These are phyloP conservation scores for Pseudomonodictys pantanalensis DNA, from an alignment of 495 filamentous ascomycete species.

Conservation along the genomic window DNA sequence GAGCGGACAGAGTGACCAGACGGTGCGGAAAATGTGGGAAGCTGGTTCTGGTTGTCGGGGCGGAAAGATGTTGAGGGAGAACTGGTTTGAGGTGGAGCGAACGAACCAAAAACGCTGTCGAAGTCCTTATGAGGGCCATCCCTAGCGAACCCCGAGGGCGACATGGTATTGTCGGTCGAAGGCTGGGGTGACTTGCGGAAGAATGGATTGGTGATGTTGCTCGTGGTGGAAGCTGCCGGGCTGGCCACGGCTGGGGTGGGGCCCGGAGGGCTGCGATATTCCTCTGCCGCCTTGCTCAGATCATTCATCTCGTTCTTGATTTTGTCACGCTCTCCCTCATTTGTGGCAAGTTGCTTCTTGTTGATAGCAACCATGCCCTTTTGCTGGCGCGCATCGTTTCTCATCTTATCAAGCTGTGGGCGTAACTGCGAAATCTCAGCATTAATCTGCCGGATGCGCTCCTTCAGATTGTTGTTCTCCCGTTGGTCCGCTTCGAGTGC, in stretches of 20 bases:
- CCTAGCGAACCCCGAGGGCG: constrained; percentile 52
- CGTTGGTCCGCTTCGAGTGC: constrained; percentile 82
- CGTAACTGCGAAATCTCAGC: constrained; percentile 76
- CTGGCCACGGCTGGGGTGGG: constrained; percentile 54
- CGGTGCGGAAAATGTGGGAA: constrained; percentile 45
- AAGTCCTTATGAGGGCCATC: constrained; percentile 64
- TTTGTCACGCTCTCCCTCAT: constrained; percentile 82
- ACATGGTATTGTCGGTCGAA: constrained; percentile 58
- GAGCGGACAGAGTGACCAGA: constrained; percentile 54
- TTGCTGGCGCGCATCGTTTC: constrained; percentile 85
- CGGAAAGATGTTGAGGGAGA: constrained; percentile 60
- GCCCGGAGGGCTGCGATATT: constrained; percentile 34
- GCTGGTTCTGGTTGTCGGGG: constrained; percentile 49
- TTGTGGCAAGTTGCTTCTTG: constrained; percentile 91
- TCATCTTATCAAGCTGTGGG: constrained; percentile 85
- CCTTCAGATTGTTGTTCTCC: constrained; percentile 82
- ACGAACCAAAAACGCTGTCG: constrained; percentile 84
- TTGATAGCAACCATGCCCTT: constrained; percentile 95
- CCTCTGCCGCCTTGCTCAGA: constrained; percentile 45
- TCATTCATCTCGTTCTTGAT: constrained; percentile 73
- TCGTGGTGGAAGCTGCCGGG: constrained; percentile 69
- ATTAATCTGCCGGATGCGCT: constrained; percentile 79
- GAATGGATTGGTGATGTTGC: constrained; percentile 84
- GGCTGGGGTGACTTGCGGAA: constrained; percentile 70
- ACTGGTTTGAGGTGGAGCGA: constrained; percentile 46